phyloP scores from a whole-genome alignment of 2,329 filamentous ascomycete genomes.

The Teratosphaeria viscida region DNA sequence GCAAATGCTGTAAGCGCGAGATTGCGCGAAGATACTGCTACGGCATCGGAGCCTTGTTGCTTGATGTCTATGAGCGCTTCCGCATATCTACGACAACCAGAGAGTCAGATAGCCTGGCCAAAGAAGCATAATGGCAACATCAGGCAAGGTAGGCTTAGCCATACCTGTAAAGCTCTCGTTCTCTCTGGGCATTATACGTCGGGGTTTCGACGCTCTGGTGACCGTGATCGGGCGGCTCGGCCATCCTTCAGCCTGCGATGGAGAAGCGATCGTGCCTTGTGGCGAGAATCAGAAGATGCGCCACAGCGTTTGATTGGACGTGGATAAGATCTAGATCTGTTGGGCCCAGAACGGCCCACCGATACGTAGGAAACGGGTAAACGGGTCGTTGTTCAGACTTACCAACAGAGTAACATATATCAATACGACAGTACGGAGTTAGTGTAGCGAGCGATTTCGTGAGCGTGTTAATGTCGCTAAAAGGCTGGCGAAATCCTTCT shows the following conservation, averaged over 20 bases:
- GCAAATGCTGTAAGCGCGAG: conserved; percentile 35
- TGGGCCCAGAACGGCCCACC: not conserved
- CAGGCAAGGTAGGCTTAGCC: not conserved
- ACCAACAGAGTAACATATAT: not conserved
- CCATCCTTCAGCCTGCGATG: not conserved
- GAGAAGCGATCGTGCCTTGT: not conserved
- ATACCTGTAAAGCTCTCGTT: not conserved
- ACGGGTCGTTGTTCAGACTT: not conserved
- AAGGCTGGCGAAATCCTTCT: no score
- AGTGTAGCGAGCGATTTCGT: no score
- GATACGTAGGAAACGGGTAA: not conserved
- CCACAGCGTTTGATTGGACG: not conserved
- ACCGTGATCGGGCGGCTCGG: not conserved
- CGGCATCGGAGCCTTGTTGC: not conserved
- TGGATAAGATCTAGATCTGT: not conserved
- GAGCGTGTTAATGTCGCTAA: no score
- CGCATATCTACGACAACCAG: not conserved
- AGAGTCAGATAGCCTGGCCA: not conserved
- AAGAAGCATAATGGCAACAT: not conserved
- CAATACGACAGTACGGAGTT: not conserved
- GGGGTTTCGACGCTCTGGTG: not conserved
- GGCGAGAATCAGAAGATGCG: not conserved
- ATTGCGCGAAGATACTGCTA: not conserved
- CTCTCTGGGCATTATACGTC: not conserved
- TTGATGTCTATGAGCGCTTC: not conserved